Conservation (phyloP, 306 rosid genomes). For the Albizia julibrissin region DNA sequence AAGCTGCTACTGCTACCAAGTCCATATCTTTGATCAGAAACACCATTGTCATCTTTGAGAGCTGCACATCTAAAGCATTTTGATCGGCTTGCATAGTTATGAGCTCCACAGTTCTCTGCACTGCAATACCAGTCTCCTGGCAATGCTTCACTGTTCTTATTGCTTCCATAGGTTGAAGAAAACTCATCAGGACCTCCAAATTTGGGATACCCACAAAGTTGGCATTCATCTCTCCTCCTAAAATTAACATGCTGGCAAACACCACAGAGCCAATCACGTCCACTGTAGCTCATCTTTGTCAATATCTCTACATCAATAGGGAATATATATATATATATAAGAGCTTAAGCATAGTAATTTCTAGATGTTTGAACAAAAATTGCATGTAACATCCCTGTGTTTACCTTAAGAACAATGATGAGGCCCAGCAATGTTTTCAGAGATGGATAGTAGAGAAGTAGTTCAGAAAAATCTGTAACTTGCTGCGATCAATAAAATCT, state of each 20-base stretch:
- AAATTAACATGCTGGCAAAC: constrained; percentile 90
- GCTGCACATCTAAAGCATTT: constrained; percentile 73
- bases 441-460: not conserved
- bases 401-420: constrained; percentile 49
- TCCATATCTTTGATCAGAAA: constrained; percentile 50
- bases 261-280: constrained; percentile 96
- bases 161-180: constrained; percentile 54
- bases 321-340: not conserved
- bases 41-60: constrained; percentile 53
- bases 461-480: constrained; percentile 26
- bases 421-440: constrained; percentile 12
- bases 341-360: constrained; percentile 26
- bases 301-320: constrained; percentile 12
- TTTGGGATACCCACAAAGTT: constrained; percentile 82
- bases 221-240: constrained; percentile 87
- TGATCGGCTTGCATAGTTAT: constrained; percentile 90
- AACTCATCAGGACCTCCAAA: constrained; percentile 92
- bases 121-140: constrained; percentile 97
- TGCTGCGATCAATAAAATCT: constrained; percentile 22
- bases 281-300: constrained; percentile 82
- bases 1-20: constrained; percentile 54
- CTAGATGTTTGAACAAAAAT: constrained; percentile 17
- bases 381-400: constrained; percentile 8
- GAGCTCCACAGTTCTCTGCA: constrained; percentile 72
- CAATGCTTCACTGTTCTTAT: constrained; percentile 59